Conservation (phyloP, 805 yeast genomes). For the Barnettozyma botsteinii region DNA sequence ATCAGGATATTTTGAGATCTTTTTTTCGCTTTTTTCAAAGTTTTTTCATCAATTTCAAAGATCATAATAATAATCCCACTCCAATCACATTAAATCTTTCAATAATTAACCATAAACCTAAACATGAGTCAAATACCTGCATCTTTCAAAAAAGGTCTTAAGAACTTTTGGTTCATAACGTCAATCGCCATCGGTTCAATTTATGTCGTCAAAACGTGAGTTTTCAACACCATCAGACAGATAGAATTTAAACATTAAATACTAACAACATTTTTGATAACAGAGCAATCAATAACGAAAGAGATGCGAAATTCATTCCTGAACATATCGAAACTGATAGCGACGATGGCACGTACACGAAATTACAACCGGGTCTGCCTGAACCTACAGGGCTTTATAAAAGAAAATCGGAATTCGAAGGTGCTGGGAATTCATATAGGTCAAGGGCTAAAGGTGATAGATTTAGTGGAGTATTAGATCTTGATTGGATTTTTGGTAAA, state of each 20-base stretch:
- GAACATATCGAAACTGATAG: conserved; percentile 23
- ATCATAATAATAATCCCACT: no score
- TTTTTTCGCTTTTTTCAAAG: no score
- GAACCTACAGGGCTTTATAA: conserved; percentile 30
- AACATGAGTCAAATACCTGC: conserved; percentile 8
- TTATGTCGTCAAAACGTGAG: conserved; percentile 26
- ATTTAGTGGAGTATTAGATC: conserved; percentile 23
- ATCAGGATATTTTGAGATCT: no score
- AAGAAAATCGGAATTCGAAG: conserved; percentile 62
- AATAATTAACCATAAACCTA: no score
- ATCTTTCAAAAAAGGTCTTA: conserved; percentile 17
- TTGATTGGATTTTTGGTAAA: conserved; percentile 20
- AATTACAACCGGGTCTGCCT: conserved; percentile 53
- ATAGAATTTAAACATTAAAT: no score
- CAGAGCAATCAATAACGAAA: conserved; percentile 28
- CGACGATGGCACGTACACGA: conserved; percentile 22
- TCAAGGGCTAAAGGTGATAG: conserved; percentile 56
- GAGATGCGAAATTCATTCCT: conserved; percentile 32
- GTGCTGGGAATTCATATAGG: conserved; percentile 55
- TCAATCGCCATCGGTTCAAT: conserved; percentile 26
- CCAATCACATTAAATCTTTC: no score
- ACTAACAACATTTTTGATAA: conserved; percentile 3
- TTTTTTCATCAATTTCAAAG: no score
- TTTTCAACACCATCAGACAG: neutral
- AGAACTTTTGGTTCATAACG: conserved; percentile 21